A percentile compares a stretch with the other conserved stretches of the same genome.
Conservation (phyloP, 352 stramenopile genomes). For the Globisporangium splendens region DNA sequence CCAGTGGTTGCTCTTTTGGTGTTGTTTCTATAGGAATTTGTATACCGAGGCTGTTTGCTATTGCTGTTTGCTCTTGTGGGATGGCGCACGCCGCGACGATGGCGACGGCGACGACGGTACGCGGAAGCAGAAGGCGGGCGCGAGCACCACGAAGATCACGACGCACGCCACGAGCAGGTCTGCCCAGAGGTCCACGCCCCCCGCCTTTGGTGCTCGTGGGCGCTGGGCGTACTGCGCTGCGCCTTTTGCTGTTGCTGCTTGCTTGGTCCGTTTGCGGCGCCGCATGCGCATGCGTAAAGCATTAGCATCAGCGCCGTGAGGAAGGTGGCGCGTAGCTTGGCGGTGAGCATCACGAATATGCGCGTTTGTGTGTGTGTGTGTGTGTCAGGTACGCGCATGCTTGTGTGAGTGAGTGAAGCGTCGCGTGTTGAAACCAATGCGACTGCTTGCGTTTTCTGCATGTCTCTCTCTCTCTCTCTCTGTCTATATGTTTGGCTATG, state of each 20-base stretch:
- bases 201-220: neutral
- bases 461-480: too few relatives aligned
- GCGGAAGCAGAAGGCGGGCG: slow-evolving; percentile 56
- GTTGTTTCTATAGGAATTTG: slow-evolving; percentile 5
- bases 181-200: slow-evolving; percentile 32
- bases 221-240: neutral
- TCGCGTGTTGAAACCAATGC: too few relatives aligned
- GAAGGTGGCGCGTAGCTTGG: too few relatives aligned
- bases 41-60: neutral
- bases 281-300: too few relatives aligned
- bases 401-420: too few relatives aligned
- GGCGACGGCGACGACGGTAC: slow-evolving; percentile 6
- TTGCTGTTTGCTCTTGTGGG: slow-evolving; percentile 18
- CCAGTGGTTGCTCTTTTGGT: neutral
- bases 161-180: slow-evolving; percentile 57
- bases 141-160: slow-evolving; percentile 66
- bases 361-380: too few relatives aligned
- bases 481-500: too few relatives aligned
- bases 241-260: slow-evolving; percentile 11
- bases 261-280: too few relatives aligned
- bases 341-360: too few relatives aligned
- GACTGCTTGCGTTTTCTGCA: too few relatives aligned
- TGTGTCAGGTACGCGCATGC: too few relatives aligned
- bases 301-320: too few relatives aligned
- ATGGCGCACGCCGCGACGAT: neutral